Evolutionary conservation across 2,329 filamentous ascomycete genomes (phyloP).

Genomic region (Colletotrichum lindemuthianum): DNA sequence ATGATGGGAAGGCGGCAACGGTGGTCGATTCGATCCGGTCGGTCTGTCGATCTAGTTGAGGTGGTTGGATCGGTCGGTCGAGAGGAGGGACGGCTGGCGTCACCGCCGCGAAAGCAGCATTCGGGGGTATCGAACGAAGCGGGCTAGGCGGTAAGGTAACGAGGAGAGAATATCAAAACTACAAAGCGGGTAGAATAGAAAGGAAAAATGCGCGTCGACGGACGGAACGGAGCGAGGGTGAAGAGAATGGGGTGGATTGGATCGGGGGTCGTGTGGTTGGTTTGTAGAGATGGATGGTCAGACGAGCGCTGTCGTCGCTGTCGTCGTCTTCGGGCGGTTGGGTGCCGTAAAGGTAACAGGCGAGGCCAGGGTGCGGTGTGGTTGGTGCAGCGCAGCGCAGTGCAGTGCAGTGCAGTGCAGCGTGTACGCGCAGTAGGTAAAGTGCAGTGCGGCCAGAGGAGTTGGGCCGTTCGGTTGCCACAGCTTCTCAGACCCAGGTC

Average conservation of each 20-base stretch:
- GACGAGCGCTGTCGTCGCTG: constrained; percentile 25
- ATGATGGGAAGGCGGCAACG: constrained; percentile 32
- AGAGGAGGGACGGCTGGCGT: constrained; percentile 37
- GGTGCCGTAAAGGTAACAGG: constrained; percentile 1
- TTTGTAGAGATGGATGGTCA: constrained; percentile 10
- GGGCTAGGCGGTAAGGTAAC: constrained; percentile 6
- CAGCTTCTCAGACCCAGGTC: constrained; percentile 27
- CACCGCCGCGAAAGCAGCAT: constrained; percentile 37
- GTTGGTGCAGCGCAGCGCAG: constrained; percentile 2
- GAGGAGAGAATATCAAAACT: neutral
- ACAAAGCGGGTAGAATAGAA: neutral
- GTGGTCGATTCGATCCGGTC: constrained; percentile 29
- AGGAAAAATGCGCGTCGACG: constrained; percentile 22
- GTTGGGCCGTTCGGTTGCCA: constrained; percentile 21
- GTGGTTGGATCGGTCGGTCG: constrained; percentile 27
- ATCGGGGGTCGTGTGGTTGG: neutral
- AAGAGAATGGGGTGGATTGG: constrained; percentile 13
- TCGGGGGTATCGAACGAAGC: constrained; percentile 29
- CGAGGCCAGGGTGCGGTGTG: neutral
- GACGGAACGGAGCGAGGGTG: constrained; percentile 7
- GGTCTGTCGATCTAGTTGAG: constrained; percentile 18
- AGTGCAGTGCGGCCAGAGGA: neutral
- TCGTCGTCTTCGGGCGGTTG: constrained; percentile 19
- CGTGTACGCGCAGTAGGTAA: neutral
- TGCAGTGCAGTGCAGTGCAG: neutral